A percentile compares a stretch with the other conserved stretches of the same genome.
phyloP scores from a whole-genome alignment of 768 basidiomycete genomes.

The Sporobolomyces roseus region DNA sequence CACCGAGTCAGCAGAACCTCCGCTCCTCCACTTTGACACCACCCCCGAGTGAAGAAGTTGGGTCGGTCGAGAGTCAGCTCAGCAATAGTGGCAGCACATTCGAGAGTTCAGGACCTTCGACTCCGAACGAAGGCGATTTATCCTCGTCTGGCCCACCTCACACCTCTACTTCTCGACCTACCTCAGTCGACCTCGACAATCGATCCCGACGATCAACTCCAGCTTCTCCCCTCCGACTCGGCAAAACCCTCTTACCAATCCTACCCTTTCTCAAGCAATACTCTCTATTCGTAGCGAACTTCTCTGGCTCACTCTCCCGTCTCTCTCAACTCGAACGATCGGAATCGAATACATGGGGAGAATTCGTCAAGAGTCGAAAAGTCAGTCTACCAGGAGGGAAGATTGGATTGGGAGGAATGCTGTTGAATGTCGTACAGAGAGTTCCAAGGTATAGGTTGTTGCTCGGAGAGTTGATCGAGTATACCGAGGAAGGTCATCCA shows the following conservation, averaged over 20 bases:
- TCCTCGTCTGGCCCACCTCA: not conserved
- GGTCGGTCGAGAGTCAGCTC: constrained; percentile 6
- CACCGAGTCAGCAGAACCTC: not conserved
- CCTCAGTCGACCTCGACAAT: not conserved
- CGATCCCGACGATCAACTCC: not conserved
- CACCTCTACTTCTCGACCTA: too few species aligned
- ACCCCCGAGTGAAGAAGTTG: not conserved
- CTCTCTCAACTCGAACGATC: constrained; percentile 31
- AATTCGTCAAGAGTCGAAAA: constrained; percentile 6
- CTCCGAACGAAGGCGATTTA: not conserved
- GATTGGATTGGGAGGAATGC: constrained; percentile 39
- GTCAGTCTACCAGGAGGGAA: constrained; percentile 13
- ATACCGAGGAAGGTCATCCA: constrained; percentile 39
- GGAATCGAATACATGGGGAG: constrained; percentile 4
- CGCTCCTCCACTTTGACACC: not conserved
- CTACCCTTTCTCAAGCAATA: constrained; percentile 45
- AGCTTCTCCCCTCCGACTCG: constrained; percentile 23
- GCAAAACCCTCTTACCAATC: constrained; percentile 36
- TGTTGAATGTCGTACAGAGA: constrained; percentile 44
- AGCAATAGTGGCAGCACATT: constrained; percentile 18
- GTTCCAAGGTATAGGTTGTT: constrained; percentile 44
- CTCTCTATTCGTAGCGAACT: constrained; percentile 44
- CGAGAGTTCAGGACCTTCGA: constrained; percentile 4
- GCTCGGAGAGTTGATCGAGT: constrained; percentile 34
- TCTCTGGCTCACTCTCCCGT: constrained; percentile 30